Conservation (phyloP, 2,329 filamentous ascomycete species). For the Aspergillus costaricaensis region DNA sequence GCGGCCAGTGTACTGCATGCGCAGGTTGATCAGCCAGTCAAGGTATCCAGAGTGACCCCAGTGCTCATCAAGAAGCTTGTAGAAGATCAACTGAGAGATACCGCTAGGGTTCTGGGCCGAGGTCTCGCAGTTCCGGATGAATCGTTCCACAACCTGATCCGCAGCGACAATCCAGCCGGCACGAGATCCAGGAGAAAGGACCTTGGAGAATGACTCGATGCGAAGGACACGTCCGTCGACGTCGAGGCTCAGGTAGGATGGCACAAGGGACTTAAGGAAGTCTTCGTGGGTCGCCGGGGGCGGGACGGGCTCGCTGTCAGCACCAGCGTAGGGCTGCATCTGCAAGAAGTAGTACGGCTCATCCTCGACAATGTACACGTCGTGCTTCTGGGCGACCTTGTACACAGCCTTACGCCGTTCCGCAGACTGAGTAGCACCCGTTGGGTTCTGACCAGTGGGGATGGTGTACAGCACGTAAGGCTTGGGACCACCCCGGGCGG, state of each 20-base stretch:
- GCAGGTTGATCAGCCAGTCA: conserved; percentile 81
- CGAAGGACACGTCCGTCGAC: conserved; percentile 84
- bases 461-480: conserved; percentile 71
- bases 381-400: conserved; percentile 76
- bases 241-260: conserved; percentile 77
- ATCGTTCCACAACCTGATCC: conserved; percentile 80
- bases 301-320: conserved; percentile 53
- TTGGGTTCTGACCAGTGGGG: conserved; percentile 86
- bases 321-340: conserved; percentile 69
- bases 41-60: conserved; percentile 94
- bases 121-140: conserved; percentile 78
- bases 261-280: conserved; percentile 73
- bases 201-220: conserved; percentile 92
- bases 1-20: conserved; percentile 76
- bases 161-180: conserved; percentile 88
- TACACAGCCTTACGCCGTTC: conserved; percentile 73
- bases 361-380: conserved; percentile 85
- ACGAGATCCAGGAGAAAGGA: conserved; percentile 78
- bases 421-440: conserved; percentile 74
- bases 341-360: conserved; percentile 95
- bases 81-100: conserved; percentile 78
- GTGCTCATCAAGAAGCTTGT: conserved; percentile 86
- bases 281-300: conserved; percentile 65
- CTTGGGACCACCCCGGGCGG: conserved; percentile 59
- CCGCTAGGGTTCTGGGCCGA: conserved; percentile 84